These are phyloP conservation scores for Magnaporthiopsis poae DNA, from an alignment of 2,329 filamentous ascomycete genomes.

Conservation along the genomic window DNA sequence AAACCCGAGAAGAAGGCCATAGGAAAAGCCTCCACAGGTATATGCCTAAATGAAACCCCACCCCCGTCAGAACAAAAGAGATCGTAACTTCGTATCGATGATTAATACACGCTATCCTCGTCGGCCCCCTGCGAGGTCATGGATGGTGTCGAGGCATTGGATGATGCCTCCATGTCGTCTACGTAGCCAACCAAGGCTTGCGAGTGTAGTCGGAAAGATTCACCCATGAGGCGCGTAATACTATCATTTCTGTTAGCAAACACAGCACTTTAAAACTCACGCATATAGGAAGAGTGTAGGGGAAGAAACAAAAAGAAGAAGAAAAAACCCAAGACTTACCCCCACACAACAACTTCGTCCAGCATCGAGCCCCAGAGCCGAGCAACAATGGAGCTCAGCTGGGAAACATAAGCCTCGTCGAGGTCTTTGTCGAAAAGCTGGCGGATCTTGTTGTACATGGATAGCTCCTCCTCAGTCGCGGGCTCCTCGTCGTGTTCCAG, in stretches of 20 bases:
- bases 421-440: slow-evolving; percentile 84
- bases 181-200: slow-evolving; percentile 92
- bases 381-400: slow-evolving; percentile 89
- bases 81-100: slow-evolving; percentile 40
- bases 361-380: slow-evolving; percentile 96
- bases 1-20: slow-evolving; percentile 19
- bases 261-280: not conserved
- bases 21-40: slow-evolving; percentile 31
- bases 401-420: slow-evolving; percentile 68
- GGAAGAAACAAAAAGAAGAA: too few species aligned
- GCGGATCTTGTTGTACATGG: slow-evolving; percentile 88
- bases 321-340: slow-evolving; percentile 53
- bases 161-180: slow-evolving; percentile 64
- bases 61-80: slow-evolving; percentile 29
- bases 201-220: slow-evolving; percentile 92
- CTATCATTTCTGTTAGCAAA: slow-evolving; percentile 42
- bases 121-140: slow-evolving; percentile 64
- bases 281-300: too few species aligned
- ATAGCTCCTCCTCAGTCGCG: slow-evolving; percentile 70
- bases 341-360: slow-evolving; percentile 97
- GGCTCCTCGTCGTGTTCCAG: slow-evolving; percentile 97
- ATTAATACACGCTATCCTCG: slow-evolving; percentile 57
- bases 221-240: slow-evolving; percentile 91
- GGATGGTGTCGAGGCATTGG: slow-evolving; percentile 59
- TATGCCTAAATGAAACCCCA: slow-evolving; percentile 30